Evolutionary conservation across 495 filamentous ascomycete species (phyloP).

Genomic region (Xylaria palmicola): DNA sequence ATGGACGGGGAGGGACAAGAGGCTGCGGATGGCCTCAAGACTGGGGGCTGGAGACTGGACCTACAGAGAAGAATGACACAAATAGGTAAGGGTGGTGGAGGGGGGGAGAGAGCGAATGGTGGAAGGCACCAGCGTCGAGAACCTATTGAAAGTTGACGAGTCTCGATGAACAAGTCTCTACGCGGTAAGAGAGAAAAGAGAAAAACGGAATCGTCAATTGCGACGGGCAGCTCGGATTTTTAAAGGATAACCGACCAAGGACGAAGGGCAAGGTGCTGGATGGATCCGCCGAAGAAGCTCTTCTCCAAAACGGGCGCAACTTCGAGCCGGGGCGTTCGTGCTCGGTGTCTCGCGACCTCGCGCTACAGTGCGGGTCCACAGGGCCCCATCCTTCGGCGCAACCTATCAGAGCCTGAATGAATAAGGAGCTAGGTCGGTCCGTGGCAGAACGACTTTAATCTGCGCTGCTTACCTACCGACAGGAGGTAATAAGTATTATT

Average conservation of each 20-base stretch:
- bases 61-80: slow-evolving; percentile 17
- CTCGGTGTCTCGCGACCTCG: slow-evolving; percentile 21
- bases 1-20: slow-evolving; percentile 28
- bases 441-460: too few relatives aligned
- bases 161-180: slow-evolving; percentile 35
- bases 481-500: too few relatives aligned
- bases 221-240: slow-evolving; percentile 32
- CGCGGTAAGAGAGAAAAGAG: slow-evolving; percentile 29
- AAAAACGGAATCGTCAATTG: slow-evolving; percentile 29
- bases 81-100: slow-evolving; percentile 7
- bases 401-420: slow-evolving; percentile 3
- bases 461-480: too few relatives aligned
- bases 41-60: slow-evolving; percentile 10
- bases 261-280: slow-evolving; percentile 22
- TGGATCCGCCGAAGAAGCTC: slow-evolving; percentile 39
- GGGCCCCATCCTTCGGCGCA: slow-evolving; percentile 2
- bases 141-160: slow-evolving; percentile 32
- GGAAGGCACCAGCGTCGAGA: slow-evolving; percentile 37
- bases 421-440: not conserved
- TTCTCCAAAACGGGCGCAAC: slow-evolving; percentile 28
- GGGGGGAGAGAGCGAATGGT: slow-evolving; percentile 22
- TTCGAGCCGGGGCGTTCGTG: not conserved
- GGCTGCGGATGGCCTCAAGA: not conserved
- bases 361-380: slow-evolving; percentile 18
- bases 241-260: slow-evolving; percentile 27